A percentile compares a stretch with the other conserved stretches of the same genome.
phyloP scores from a whole-genome alignment of 2,329 filamentous ascomycete genomes.

The Xylaria sp. region DNA sequence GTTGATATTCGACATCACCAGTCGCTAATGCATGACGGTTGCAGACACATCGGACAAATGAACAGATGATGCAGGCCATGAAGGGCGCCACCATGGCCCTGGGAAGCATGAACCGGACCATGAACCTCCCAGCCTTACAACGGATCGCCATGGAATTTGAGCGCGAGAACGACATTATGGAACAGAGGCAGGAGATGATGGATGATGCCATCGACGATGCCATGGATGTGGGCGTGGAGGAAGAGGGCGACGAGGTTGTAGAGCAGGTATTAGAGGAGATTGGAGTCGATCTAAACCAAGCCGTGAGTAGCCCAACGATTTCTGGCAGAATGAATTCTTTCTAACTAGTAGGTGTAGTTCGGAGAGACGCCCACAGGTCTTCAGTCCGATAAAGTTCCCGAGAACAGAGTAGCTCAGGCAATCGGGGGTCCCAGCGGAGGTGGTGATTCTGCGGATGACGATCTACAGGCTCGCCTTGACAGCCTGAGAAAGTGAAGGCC shows the following conservation, averaged over 20 bases:
- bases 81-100: slow-evolving; percentile 94
- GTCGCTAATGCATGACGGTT: slow-evolving; percentile 15
- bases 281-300: slow-evolving; percentile 88
- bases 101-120: slow-evolving; percentile 96
- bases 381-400: slow-evolving; percentile 76
- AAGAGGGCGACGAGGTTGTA: slow-evolving; percentile 95
- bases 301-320: slow-evolving; percentile 67
- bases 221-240: slow-evolving; percentile 88
- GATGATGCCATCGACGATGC: slow-evolving; percentile 98
- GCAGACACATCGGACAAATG: slow-evolving; percentile 95
- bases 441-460: slow-evolving; percentile 79
- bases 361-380: slow-evolving; percentile 90
- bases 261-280: slow-evolving; percentile 98
- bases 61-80: slow-evolving; percentile 99
- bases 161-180: slow-evolving; percentile 99
- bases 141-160: slow-evolving; percentile 99
- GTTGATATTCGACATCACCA: slow-evolving; percentile 36
- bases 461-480: slow-evolving; percentile 91
- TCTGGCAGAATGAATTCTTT: slow-evolving; percentile 37
- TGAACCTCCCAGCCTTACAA: slow-evolving; percentile 95
- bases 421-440: slow-evolving; percentile 72
- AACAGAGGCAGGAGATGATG: slow-evolving; percentile 99
- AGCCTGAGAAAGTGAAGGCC: slow-evolving; percentile 72
- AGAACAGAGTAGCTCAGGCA: slow-evolving; percentile 85
- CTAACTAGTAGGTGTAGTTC: slow-evolving; percentile 67